Conservation (phyloP, 495 filamentous ascomycete genomes). For the Xylaria venustula region DNA sequence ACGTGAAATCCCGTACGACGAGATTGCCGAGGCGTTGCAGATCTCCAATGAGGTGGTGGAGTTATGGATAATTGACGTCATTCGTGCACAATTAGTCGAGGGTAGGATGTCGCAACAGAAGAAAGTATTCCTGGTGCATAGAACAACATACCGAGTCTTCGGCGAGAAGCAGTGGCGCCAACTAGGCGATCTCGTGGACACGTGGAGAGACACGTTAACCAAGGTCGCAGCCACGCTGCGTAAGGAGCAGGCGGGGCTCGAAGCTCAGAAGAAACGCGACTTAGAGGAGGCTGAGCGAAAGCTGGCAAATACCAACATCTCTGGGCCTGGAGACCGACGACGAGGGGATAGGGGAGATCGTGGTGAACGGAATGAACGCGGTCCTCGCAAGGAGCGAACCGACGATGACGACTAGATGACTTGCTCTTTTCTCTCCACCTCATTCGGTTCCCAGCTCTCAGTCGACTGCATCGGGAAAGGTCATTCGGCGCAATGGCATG, state of each 20-base stretch:
- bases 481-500: conserved; percentile 24
- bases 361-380: conserved; percentile 14
- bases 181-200: conserved; percentile 82
- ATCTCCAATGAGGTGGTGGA: conserved; percentile 82
- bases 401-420: conserved; percentile 47
- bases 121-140: conserved; percentile 89
- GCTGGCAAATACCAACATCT: conserved; percentile 38
- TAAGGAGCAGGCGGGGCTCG: conserved; percentile 68
- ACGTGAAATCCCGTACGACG: conserved; percentile 79
- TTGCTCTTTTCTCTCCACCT: conserved; percentile 14
- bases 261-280: conserved; percentile 59
- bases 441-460: conserved; percentile 15
- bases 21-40: conserved; percentile 78
- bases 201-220: conserved; percentile 77
- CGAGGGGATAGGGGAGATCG: conserved; percentile 25
- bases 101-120: conserved; percentile 90
- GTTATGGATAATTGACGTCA: conserved; percentile 98
- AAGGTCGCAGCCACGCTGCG: conserved; percentile 73
- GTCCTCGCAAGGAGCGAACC: conserved; percentile 37
- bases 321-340: conserved; percentile 26
- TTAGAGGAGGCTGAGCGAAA: conserved; percentile 57
- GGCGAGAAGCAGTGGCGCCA: conserved; percentile 98
- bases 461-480: conserved; percentile 23
- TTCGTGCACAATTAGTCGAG: conserved; percentile 90
- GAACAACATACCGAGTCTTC: conserved; percentile 92